phyloP scores from a whole-genome alignment of 345 rosid species.

The Rhizophora apiculata region DNA sequence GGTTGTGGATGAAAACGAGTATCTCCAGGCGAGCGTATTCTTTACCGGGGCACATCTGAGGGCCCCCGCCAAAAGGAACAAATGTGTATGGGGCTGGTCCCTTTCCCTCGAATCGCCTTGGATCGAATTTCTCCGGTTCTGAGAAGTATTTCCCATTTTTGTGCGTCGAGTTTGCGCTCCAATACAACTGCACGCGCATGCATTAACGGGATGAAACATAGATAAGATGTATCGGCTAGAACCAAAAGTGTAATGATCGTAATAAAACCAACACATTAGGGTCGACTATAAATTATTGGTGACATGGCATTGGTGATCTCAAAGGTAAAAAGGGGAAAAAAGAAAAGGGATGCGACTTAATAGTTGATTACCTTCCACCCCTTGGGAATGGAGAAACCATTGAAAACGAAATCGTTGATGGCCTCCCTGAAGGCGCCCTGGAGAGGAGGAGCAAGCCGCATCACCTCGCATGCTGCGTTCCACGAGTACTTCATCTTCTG shows the following conservation, averaged over 20 bases:
- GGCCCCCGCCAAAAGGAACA: conserved; percentile 1
- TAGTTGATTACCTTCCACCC: conserved; percentile 6
- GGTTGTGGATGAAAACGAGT: background rate
- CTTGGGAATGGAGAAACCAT: conserved; percentile 16
- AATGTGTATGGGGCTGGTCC: background rate
- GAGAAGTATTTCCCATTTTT: background rate
- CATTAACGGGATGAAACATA: no score
- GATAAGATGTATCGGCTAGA: no score
- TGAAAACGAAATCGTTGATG: background rate
- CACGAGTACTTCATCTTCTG: conserved; percentile 15
- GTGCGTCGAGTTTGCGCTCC: background rate
- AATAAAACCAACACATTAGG: no score
- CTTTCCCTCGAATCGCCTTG: background rate
- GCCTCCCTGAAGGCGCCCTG: conserved; percentile 15
- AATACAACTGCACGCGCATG: background rate
- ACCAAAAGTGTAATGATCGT: no score
- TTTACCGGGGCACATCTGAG: background rate
- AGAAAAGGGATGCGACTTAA: background rate
- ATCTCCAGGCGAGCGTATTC: background rate
- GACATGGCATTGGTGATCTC: background rate
- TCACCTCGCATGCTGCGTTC: conserved; percentile 12
- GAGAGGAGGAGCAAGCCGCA: conserved; percentile 13
- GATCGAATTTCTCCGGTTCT: conserved; percentile 5
- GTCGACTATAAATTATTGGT: background rate
- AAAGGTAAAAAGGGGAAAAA: background rate